Evolutionary conservation across 345 rosid species (phyloP).

Genomic region (Brassica napus): DNA sequence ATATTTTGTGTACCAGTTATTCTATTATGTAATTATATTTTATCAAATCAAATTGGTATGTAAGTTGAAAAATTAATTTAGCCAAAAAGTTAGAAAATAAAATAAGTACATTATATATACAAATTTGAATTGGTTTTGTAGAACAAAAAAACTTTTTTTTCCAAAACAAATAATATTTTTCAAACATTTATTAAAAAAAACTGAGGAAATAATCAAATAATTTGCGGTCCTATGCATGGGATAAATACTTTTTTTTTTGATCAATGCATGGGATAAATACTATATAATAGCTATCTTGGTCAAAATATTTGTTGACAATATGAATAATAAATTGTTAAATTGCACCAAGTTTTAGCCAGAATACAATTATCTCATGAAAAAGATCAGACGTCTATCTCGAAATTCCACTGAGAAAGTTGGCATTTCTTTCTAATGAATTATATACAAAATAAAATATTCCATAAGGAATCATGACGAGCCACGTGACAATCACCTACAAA

Average conservation of each 20-base stretch:
- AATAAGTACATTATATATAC: neutral
- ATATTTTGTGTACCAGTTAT: neutral
- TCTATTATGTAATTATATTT: neutral
- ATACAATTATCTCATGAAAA: neutral
- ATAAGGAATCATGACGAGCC: neutral
- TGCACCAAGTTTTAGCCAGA: neutral
- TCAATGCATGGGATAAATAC: neutral
- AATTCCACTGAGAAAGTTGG: conserved; percentile 19
- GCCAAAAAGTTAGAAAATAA: neutral
- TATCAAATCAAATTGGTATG: neutral
- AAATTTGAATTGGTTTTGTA: neutral
- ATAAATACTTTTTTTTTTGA: neutral
- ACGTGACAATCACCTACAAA: neutral
- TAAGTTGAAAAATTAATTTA: neutral
- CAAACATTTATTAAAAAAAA: neutral
- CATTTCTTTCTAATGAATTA: neutral
- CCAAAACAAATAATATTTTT: neutral
- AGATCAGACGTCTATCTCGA: conserved; percentile 20
- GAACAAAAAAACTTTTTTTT: neutral
- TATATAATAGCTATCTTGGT: neutral
- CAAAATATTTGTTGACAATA: neutral
- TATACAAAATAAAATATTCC: neutral
- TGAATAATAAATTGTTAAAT: neutral
- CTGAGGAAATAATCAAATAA: too few relatives aligned
- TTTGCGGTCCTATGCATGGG: conserved; percentile 9